Base-by-base conservation (phyloP, 176 grass and related monocot genomes). In the Phoenix roebelenii region DNA sequence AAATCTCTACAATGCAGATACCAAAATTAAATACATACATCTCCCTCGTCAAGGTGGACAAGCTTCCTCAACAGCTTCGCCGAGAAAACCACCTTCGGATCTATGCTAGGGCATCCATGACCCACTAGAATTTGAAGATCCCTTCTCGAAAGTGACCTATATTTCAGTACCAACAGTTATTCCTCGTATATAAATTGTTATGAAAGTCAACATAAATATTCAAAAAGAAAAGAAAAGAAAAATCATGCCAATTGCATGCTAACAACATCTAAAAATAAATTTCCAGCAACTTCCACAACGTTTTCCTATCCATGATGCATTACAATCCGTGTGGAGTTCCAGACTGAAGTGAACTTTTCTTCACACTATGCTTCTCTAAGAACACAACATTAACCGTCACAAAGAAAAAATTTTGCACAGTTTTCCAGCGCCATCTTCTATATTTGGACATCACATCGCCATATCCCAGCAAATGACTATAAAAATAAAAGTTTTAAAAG, bases 31-130 rank as follows among this genome's bases (percentile, higher is more conserved):
- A 18, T 60, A 75, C 81, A 81, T 87, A 96, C 92, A 77, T 96
- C 92, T 51, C 92, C 92, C 77, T 96, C 92, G 53, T 96, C 86
- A 72, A 96, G 80, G 68, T 96, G 87, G 18, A 96, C 92, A 51
- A 82, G 75, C 74, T 96, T 96, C 66, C 87, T 82, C 74, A 90
- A 85, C 39, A 96, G 57, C 70, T 96, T 96, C 51, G 92, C 86
- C 51, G 92, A 96, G 77, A 96, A 96, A 56, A 96, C 72, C 17
- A 82, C 86, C 75, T 84, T 96, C 17, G 72, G 71, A 53, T 87
- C 77, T 87, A 85, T 67, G 69, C 65, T 88, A 23, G 87, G 92
- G 76, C 92, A 96, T 26, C 92, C 92, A 76, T 90, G 83, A 23
- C 80, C 86, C 16, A 96, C 83, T 59, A 96, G 74, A 82, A 86